These are phyloP conservation scores for Taiozyma sp. DNA, from an alignment of 1,139 yeast genomes.

Conservation along the genomic window DNA sequence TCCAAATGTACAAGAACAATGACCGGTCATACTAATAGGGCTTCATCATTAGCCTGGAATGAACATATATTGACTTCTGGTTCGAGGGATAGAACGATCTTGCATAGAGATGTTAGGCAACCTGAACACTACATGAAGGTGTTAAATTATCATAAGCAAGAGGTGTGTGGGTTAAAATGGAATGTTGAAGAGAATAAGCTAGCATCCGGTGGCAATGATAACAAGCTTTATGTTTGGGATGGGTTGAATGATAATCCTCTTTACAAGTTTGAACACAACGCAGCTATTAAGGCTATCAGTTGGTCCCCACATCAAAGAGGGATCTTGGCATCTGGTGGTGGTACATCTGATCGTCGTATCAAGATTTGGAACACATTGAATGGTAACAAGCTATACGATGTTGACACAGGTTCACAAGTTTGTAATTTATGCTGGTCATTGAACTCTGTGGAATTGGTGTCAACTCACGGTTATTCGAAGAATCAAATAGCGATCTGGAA, in stretches of 20 bases:
- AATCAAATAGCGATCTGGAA: slow-evolving; percentile 95
- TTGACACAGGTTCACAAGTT: slow-evolving; percentile 94
- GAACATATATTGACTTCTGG: slow-evolving; percentile 87
- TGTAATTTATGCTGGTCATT: slow-evolving; percentile 93
- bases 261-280: slow-evolving; percentile 79
- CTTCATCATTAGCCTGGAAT: slow-evolving; percentile 91
- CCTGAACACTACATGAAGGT: slow-evolving; percentile 77
- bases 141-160: slow-evolving; percentile 80
- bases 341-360: slow-evolving; percentile 88
- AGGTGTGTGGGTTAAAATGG: slow-evolving; percentile 96
- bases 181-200: slow-evolving; percentile 80
- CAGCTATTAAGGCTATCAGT: slow-evolving; percentile 94
- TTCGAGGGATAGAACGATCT: slow-evolving; percentile 75
- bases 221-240: slow-evolving; percentile 82
- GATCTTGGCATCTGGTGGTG: slow-evolving; percentile 92
- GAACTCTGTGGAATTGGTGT: slow-evolving; percentile 86
- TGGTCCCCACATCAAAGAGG: slow-evolving; percentile 99
- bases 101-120: slow-evolving; percentile 88
- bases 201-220: slow-evolving; percentile 95
- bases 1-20: slow-evolving; percentile 81
- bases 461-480: slow-evolving; percentile 92
- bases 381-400: slow-evolving; percentile 68
- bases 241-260: slow-evolving; percentile 70
- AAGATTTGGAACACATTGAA: slow-evolving; percentile 91
- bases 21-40: slow-evolving; percentile 87